These are phyloP conservation scores for Fusarium devonianum DNA, from an alignment of 2,329 filamentous ascomycete species.

Conservation along the genomic window DNA sequence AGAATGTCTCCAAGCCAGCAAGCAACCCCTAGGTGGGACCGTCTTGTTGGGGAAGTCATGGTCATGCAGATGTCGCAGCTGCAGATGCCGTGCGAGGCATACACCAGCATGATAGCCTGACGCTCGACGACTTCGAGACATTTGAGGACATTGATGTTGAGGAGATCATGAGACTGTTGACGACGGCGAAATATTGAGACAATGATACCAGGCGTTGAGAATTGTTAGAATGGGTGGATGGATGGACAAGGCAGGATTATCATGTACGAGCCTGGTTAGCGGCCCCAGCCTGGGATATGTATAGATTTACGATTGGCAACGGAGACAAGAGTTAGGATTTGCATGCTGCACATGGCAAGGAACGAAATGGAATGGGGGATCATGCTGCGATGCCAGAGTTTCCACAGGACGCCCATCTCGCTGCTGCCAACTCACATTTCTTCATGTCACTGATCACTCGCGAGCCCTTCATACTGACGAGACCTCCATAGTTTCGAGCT, in stretches of 20 bases:
- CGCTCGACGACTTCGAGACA: conserved; percentile 38
- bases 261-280: conserved; percentile 27
- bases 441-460: conserved; percentile 33
- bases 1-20: conserved; percentile 30
- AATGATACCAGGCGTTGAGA: conserved; percentile 38
- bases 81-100: conserved; percentile 10
- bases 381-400: conserved; percentile 41
- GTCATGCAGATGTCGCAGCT: conserved; percentile 19
- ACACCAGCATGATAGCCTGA: conserved; percentile 7
- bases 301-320: conserved; percentile 35
- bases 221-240: conserved; percentile 28
- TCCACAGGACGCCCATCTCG: conserved; percentile 36
- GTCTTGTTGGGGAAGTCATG: conserved; percentile 23
- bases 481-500: conserved; percentile 60
- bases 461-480: conserved; percentile 33
- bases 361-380: conserved; percentile 42
- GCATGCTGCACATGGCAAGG: conserved; percentile 30
- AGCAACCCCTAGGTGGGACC: conserved; percentile 32
- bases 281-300: conserved; percentile 28
- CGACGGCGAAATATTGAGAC: conserved; percentile 30
- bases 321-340: conserved; percentile 37
- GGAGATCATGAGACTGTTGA: conserved; percentile 39
- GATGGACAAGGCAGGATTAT: conserved; percentile 22
- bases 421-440: conserved; percentile 31
- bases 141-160: conserved; percentile 43